Percentiles rank a stretch among this genome's conserved stretches.
phyloP scores from a whole-genome alignment of 345 rosid species.

The Eucalyptus polybractea region DNA sequence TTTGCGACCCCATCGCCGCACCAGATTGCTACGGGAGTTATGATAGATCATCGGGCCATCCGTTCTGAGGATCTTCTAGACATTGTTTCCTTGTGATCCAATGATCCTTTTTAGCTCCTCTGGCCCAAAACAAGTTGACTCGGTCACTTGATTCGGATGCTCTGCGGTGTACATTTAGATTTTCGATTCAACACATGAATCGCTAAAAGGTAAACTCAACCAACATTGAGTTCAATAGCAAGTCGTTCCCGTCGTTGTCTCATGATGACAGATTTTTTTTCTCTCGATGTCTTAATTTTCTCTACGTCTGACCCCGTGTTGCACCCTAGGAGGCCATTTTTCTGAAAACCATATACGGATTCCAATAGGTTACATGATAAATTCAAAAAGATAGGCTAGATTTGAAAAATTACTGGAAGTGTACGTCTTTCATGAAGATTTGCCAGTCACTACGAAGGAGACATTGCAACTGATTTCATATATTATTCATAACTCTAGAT shows the following conservation, averaged over 20 bases:
- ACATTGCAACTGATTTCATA: not conserved
- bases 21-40: not conserved
- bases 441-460: not conserved
- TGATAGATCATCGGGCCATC: not conserved
- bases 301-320: not conserved
- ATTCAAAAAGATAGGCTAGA: not conserved
- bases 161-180: not conserved
- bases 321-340: not conserved
- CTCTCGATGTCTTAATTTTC: not conserved
- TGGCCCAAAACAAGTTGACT: not conserved
- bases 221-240: not conserved
- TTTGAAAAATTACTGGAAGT: not conserved
- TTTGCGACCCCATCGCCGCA: not conserved
- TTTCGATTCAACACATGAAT: not conserved
- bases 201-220: not conserved
- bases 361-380: not conserved
- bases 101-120: not conserved
- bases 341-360: not conserved
- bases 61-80: not conserved
- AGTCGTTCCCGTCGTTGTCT: not conserved
- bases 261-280: not conserved
- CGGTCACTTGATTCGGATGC: not conserved
- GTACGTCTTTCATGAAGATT: not conserved
- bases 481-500: no score
- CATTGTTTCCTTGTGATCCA: not conserved